These are phyloP conservation scores for Dissophora ornata DNA, from an alignment of 192 early-diverging fungal genomes.

Conservation along the genomic window DNA sequence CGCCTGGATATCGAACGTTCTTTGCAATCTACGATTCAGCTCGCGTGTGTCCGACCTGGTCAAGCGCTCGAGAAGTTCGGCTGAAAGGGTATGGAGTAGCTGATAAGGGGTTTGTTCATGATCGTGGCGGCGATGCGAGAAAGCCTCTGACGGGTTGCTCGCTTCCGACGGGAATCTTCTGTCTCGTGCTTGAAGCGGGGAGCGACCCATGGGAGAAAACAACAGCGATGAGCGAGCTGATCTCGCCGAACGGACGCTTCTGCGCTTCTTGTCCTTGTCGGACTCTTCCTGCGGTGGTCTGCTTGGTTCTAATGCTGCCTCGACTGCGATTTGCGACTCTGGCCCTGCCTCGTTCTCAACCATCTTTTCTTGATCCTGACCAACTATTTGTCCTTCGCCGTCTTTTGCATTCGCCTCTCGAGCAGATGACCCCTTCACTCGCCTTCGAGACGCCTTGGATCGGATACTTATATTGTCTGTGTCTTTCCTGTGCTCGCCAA, in stretches of 20 bases:
- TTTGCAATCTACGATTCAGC: constrained; percentile 60
- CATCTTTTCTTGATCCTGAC: constrained; percentile 1
- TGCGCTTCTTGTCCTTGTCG: constrained; percentile 23
- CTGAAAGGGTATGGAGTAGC: constrained; percentile 49
- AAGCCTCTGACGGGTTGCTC: constrained; percentile 39
- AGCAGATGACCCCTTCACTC: background rate
- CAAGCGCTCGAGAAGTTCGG: constrained; percentile 57
- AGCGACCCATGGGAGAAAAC: constrained; percentile 30
- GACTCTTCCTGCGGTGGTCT: constrained; percentile 5
- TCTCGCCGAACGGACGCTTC: constrained; percentile 23
- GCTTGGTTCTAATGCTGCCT: background rate
- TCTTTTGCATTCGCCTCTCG: background rate
- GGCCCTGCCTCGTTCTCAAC: no score
- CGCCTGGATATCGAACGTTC: constrained; percentile 69
- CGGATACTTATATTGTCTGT: constrained; percentile 34
- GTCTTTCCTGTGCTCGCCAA: constrained; percentile 32
- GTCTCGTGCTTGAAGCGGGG: constrained; percentile 10
- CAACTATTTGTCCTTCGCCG: background rate
- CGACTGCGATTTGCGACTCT: background rate
- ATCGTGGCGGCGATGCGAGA: constrained; percentile 34
- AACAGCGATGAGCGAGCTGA: constrained; percentile 33
- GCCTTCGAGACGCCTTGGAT: constrained; percentile 33
- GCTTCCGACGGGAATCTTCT: constrained; percentile 37
- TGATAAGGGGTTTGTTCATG: constrained; percentile 59
- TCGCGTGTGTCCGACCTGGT: constrained; percentile 64